Evolutionary conservation across 805 yeast species (phyloP), one percentile per base, ranked within the genome.

Genomic region (Candida montana): DNA sequence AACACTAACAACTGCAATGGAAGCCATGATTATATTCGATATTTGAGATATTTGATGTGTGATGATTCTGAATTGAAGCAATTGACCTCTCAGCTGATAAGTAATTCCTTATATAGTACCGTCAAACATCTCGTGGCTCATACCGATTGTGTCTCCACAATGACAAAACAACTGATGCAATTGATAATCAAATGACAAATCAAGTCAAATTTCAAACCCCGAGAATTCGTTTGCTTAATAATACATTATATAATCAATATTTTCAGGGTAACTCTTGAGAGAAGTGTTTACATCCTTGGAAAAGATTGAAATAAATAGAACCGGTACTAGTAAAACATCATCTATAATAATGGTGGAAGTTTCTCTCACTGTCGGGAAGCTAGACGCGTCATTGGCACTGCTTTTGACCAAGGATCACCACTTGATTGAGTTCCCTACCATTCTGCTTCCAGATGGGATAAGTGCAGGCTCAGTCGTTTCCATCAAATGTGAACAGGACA

Each of bases 401-500:
- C 71, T 93, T 34, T 75, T 95, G 30, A 91, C 99, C 16, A 77
- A 83, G 42, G 93, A 91, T 61, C 98, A 91, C 62, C 96, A 90
- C 59, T 72, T 91, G 47, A 90, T 93, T 50, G 99, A 93, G 57
- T 93, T 91, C 55, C 99, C 99, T n/a, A 88, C 98, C 4, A 79
- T 91, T 43, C 69, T 93, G 41, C 68, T 93, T 35, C 99, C 99
- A 8, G 84, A 82, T 52, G 90, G 91, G 31, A 93, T 90, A 28
- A 74, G 77, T 50, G 95, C 98, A 1, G 99, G 99, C 3, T 85
- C 96, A 11, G 83, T 93, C 40, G 87, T 93, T 38, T 83, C 83
- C 53, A 81, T 93, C 61, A 76, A 72, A 44, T 90, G 96, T 60
- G 89, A 83, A 39, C 81, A 85, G 48, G 95, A 90, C 56, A 54